Percentiles rank a stretch among this genome's conserved stretches.
These are phyloP conservation scores for Isabelozyma pseudorhagii DNA, from an alignment of 805 yeast genomes.

Conservation along the genomic window DNA sequence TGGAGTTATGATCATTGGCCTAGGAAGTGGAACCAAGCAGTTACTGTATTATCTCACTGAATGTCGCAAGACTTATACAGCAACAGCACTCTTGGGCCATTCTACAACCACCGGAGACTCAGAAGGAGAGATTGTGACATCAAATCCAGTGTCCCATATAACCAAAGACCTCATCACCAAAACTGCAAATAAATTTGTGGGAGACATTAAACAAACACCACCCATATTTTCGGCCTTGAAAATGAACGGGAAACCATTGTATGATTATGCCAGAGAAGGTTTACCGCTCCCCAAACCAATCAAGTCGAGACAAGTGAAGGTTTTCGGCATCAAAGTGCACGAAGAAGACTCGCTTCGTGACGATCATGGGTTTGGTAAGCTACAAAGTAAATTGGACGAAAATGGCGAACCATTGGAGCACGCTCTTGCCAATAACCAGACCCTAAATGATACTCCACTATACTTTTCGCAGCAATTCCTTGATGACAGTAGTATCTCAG, in stretches of 20 bases:
- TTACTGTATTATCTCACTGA: constrained; percentile 69
- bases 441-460: constrained; percentile 61
- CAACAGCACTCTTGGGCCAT: constrained; percentile 83
- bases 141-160: constrained; percentile 55
- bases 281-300: constrained; percentile 82
- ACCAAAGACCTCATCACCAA: constrained; percentile 48
- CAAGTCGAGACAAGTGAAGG: constrained; percentile 66
- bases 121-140: constrained; percentile 76
- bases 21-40: constrained; percentile 88
- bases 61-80: constrained; percentile 75
- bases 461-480: constrained; percentile 56
- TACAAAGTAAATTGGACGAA: constrained; percentile 44
- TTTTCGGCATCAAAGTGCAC: constrained; percentile 52
- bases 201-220: constrained; percentile 83
- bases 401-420: constrained; percentile 47
- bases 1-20: constrained; percentile 90
- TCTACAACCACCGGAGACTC: constrained; percentile 93
- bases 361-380: constrained; percentile 51
- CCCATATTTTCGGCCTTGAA: constrained; percentile 93
- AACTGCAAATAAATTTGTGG: constrained; percentile 66
- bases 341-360: constrained; percentile 49
- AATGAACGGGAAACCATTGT: constrained; percentile 89
- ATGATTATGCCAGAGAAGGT: constrained; percentile 91
- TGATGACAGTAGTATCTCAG: constrained; percentile 28
- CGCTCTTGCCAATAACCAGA: constrained; percentile 45